These are phyloP conservation scores for Eutypa lata DNA, from an alignment of 2,329 filamentous ascomycete genomes.

Conservation along the genomic window DNA sequence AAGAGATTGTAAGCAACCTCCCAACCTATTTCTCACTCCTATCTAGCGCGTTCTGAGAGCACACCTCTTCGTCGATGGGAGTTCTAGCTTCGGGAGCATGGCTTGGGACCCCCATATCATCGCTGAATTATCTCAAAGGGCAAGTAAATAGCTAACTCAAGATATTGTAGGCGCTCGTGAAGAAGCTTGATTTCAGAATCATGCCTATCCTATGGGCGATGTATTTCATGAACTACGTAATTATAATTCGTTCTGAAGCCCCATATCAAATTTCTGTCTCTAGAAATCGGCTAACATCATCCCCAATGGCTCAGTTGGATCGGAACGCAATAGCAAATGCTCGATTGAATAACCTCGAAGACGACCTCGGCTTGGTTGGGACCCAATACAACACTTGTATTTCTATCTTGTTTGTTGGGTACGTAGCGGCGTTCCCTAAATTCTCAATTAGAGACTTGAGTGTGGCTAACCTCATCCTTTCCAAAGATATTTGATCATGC, in stretches of 20 bases:
- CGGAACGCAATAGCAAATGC: slow-evolving; percentile 42
- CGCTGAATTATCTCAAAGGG: too few species aligned
- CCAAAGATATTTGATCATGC: slow-evolving; percentile 25
- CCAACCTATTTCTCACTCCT: too few species aligned
- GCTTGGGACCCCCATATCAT: too few species aligned
- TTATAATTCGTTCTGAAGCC: too few species aligned
- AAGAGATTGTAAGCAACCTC: too few species aligned
- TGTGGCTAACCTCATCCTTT: slow-evolving; percentile 5
- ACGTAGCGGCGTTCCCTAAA: slow-evolving; percentile 9
- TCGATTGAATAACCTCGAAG: slow-evolving; percentile 24
- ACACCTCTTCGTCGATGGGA: too few species aligned
- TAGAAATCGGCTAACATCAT: background rate
- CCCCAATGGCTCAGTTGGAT: slow-evolving; percentile 44
- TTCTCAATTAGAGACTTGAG: slow-evolving; percentile 4
- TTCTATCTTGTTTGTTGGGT: slow-evolving; percentile 8
- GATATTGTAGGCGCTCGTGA: background rate
- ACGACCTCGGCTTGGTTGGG: slow-evolving; percentile 13
- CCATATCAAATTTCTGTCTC: too few species aligned
- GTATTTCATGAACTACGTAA: background rate
- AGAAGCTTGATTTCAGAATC: background rate
- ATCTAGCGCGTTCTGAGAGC: too few species aligned
- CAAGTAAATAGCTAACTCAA: too few species aligned
- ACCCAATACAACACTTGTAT: slow-evolving; percentile 8
- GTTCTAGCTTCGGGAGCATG: too few species aligned
- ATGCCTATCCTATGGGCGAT: background rate